These are phyloP conservation scores for Phyllostachys edulis DNA, from an alignment of 176 grass and related monocot species.

Conservation along the genomic window DNA sequence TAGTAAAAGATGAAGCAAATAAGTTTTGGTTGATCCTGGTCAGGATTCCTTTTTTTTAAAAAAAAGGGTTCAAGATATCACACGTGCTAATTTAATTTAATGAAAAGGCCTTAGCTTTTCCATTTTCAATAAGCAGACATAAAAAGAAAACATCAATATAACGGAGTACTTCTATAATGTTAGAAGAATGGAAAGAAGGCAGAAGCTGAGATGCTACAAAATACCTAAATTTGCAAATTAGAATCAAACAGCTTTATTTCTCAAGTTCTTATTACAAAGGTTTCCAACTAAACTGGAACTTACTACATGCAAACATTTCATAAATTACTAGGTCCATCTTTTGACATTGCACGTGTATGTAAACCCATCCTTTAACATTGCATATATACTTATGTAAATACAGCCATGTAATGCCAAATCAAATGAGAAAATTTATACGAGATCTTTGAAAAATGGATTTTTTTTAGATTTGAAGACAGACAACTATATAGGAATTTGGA, in stretches of 20 bases:
- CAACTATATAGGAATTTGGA: conserved; percentile 19
- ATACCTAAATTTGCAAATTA: conserved; percentile 17
- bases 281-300: conserved; percentile 1
- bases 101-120: neutral
- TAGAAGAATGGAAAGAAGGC: neutral
- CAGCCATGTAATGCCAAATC: neutral
- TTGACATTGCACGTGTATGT: neutral
- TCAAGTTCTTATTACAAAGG: neutral
- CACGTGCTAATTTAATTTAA: conserved; percentile 15
- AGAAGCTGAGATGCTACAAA: conserved; percentile 7
- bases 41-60: neutral
- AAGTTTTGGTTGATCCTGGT: neutral
- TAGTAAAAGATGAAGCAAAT: conserved; percentile 16
- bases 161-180: neutral
- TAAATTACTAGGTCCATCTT: neutral
- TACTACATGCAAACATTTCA: neutral
- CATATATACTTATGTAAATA: neutral
- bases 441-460: neutral
- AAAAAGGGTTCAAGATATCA: conserved; percentile 10
- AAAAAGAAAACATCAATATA: neutral
- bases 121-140: conserved; percentile 13
- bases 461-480: neutral
- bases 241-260: neutral
- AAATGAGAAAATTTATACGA: neutral
- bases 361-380: neutral